These are phyloP conservation scores for Trypanosoma mega DNA, from an alignment of 208 protist genomes.

Conservation along the genomic window DNA sequence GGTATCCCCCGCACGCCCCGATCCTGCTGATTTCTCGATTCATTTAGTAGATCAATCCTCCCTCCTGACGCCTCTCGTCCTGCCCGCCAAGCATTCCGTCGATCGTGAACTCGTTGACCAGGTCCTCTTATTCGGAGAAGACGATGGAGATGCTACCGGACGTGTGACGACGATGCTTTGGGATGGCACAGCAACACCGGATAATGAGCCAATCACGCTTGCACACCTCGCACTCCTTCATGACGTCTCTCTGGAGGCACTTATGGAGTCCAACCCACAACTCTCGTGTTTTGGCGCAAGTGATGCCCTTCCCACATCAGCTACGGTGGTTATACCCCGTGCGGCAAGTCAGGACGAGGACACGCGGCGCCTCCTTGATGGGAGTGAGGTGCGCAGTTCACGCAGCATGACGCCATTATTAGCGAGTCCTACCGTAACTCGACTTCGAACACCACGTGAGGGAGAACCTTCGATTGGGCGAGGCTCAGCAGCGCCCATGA, in stretches of 20 bases:
- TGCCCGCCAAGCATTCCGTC: neutral
- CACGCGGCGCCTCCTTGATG: neutral
- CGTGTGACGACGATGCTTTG: neutral
- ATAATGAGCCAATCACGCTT: slow-evolving; percentile 41
- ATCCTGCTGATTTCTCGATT: no score
- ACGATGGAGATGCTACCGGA: neutral
- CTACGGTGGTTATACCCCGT: slow-evolving; percentile 22
- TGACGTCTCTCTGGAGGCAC: slow-evolving; percentile 23
- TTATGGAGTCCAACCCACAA: slow-evolving; percentile 38
- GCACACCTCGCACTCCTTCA: slow-evolving; percentile 36
- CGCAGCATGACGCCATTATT: neutral
- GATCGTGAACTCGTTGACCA: neutral
- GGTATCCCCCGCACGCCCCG: no score
- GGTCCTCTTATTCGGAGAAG: neutral
- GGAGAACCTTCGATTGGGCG: neutral
- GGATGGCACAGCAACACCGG: slow-evolving; percentile 17
- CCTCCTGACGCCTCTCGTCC: no score
- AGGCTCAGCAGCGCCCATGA: neutral
- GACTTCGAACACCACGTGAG: neutral
- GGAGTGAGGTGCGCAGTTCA: neutral
- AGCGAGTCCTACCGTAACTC: neutral
- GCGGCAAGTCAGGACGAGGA: neutral
- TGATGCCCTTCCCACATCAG: slow-evolving; percentile 23
- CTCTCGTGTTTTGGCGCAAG: slow-evolving; percentile 28
- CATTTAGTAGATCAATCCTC: no score